Conservation (phyloP, 2,329 filamentous ascomycete genomes). For the Penicillium rolfsii region DNA sequence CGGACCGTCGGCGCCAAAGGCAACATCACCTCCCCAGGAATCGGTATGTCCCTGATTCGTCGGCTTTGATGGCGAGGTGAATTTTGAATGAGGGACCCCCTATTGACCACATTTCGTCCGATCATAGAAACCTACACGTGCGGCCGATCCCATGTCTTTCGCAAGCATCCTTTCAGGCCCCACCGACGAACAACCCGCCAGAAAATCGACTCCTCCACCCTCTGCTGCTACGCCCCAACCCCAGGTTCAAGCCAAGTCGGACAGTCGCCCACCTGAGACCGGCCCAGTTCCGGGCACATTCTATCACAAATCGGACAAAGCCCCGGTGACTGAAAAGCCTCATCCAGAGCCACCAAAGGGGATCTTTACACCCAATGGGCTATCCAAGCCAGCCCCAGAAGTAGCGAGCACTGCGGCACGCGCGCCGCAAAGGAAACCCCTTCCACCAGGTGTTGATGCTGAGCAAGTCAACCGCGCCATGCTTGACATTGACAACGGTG, state of each 20-base stretch:
- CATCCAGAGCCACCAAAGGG: conserved; percentile 17
- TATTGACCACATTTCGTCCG: conserved; percentile 23
- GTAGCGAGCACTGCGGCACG: conserved; percentile 6
- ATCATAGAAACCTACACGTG: conserved; percentile 68
- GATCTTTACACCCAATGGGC: conserved; percentile 21
- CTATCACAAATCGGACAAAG: conserved; percentile 37
- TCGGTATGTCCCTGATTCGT: conserved; percentile 37
- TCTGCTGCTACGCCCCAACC: conserved; percentile 23
- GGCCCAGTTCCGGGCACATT: conserved; percentile 33
- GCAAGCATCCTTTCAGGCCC: conserved; percentile 88
- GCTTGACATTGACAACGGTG: conserved; percentile 59
- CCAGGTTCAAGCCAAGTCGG: conserved; percentile 19
- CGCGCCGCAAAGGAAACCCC: conserved; percentile 21
- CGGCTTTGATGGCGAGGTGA: neutral
- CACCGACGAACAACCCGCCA: conserved; percentile 61
- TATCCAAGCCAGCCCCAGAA: conserved; percentile 19
- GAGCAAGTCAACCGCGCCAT: conserved; percentile 71
- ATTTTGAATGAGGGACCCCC: conserved; percentile 1
- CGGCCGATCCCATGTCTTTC: conserved; percentile 90
- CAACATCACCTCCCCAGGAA: conserved; percentile 46
- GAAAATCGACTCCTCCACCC: conserved; percentile 53
- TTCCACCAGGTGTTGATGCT: conserved; percentile 49
- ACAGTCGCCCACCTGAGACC: conserved; percentile 24
- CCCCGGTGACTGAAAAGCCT: conserved; percentile 30
- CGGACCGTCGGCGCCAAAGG: conserved; percentile 36